Evolutionary conservation across 2,329 filamentous ascomycete genomes (phyloP).

Genomic region (Arthrocladium fulminans): DNA sequence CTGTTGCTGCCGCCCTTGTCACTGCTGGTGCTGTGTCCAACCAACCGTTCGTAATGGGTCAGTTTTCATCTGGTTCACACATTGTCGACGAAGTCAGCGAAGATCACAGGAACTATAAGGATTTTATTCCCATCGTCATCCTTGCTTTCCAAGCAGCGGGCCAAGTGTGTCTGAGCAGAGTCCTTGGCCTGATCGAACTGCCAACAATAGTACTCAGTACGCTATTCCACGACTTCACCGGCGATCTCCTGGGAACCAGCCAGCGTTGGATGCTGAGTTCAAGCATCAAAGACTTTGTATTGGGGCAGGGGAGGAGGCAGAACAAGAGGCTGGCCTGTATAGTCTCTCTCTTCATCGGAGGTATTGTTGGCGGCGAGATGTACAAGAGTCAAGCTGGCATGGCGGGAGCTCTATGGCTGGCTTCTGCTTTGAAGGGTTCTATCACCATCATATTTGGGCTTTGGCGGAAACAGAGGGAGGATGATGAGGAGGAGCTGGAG

Average conservation of each 20-base stretch:
- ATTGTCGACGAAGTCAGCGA: background rate
- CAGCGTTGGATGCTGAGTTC: slow-evolving; percentile 30
- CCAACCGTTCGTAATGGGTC: slow-evolving; percentile 17
- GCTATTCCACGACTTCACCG: slow-evolving; percentile 38
- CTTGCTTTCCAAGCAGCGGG: slow-evolving; percentile 35
- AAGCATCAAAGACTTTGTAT: slow-evolving; percentile 29
- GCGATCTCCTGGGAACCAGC: slow-evolving; percentile 30
- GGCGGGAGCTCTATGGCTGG: slow-evolving; percentile 36
- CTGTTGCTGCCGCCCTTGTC: slow-evolving; percentile 30
- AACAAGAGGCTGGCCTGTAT: slow-evolving; percentile 29
- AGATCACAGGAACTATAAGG: slow-evolving; percentile 17
- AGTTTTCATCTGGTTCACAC: slow-evolving; percentile 20
- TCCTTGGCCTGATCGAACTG: slow-evolving; percentile 36
- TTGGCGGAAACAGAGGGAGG: slow-evolving; percentile 26
- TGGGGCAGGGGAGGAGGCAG: slow-evolving; percentile 15
- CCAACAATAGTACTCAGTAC: slow-evolving; percentile 40
- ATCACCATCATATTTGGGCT: slow-evolving; percentile 31
- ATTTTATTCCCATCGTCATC: slow-evolving; percentile 31
- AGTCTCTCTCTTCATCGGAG: slow-evolving; percentile 32
- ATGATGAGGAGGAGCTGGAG: background rate
- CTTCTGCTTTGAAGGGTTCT: slow-evolving; percentile 32
- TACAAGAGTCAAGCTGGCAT: slow-evolving; percentile 34
- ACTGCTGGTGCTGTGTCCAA: slow-evolving; percentile 28
- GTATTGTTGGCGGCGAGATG: slow-evolving; percentile 36
- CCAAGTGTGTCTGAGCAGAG: slow-evolving; percentile 35